phyloP scores from a whole-genome alignment of 192 early-diverging fungal species.

The Pecoramyces ruminantium region DNA sequence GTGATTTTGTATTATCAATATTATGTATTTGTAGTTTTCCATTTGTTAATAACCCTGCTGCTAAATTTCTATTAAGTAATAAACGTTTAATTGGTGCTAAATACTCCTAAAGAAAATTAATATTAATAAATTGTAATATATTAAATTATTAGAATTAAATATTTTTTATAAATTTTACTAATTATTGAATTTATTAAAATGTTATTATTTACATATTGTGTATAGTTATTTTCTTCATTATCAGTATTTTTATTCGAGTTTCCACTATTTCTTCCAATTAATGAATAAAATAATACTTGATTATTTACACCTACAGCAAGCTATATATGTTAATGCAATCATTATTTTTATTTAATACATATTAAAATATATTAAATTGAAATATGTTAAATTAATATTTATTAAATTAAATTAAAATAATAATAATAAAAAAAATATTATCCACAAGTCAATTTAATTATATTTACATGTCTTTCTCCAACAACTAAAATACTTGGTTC shows the following conservation, averaged over 20 bases:
- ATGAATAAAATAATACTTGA: background rate
- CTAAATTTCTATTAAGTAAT: conserved; percentile 13
- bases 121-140: too few relatives aligned
- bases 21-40: conserved; percentile 20
- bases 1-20: conserved; percentile 10
- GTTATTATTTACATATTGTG: background rate
- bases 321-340: background rate
- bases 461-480: background rate
- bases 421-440: too few relatives aligned
- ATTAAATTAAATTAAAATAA: too few relatives aligned
- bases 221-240: background rate
- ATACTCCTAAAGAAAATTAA: conserved; percentile 8
- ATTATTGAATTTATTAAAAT: too few relatives aligned
- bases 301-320: background rate
- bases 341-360: too few relatives aligned
- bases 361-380: too few relatives aligned
- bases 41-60: conserved; percentile 11
- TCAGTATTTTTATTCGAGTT: background rate
- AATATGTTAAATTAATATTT: too few relatives aligned
- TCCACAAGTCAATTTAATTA: too few relatives aligned
- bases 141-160: too few relatives aligned
- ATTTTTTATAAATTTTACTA: too few relatives aligned
- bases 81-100: conserved; percentile 6
- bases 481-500: background rate
- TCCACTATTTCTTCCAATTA: background rate